Evolutionary conservation across 2,329 filamentous ascomycete genomes (phyloP).

Genomic region (Penicillium occitanis): DNA sequence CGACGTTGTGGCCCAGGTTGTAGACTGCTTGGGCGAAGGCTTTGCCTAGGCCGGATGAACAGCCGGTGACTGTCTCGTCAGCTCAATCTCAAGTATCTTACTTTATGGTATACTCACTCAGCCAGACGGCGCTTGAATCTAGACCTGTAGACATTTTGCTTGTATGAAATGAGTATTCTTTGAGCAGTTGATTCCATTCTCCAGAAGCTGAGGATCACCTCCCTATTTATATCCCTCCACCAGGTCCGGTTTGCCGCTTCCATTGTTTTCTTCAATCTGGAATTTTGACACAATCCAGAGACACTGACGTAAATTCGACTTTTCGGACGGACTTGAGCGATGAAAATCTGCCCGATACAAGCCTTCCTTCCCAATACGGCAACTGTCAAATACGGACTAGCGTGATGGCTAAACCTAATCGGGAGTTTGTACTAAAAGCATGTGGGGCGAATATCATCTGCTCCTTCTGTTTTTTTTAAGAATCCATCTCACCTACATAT

Average conservation of each 20-base stretch:
- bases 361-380: constrained; percentile 5
- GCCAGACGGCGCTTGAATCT: constrained; percentile 35
- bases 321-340: background rate
- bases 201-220: background rate
- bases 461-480: background rate
- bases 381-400: constrained; percentile 13
- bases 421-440: constrained; percentile 18
- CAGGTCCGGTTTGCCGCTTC: background rate
- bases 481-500: background rate
- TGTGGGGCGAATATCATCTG: background rate
- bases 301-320: background rate
- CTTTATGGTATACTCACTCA: constrained; percentile 32
- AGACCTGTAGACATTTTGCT: constrained; percentile 17
- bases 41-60: constrained; percentile 51
- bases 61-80: constrained; percentile 47
- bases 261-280: background rate
- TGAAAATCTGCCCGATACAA: background rate
- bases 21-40: constrained; percentile 42
- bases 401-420: background rate
- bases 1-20: constrained; percentile 43
- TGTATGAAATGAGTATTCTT: background rate
- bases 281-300: background rate
- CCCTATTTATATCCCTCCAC: constrained; percentile 1
- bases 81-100: constrained; percentile 19
- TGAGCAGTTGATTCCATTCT: background rate